Base-by-base conservation (phyloP, 2,329 filamentous ascomycete genomes). In the Diatrype stigma region DNA sequence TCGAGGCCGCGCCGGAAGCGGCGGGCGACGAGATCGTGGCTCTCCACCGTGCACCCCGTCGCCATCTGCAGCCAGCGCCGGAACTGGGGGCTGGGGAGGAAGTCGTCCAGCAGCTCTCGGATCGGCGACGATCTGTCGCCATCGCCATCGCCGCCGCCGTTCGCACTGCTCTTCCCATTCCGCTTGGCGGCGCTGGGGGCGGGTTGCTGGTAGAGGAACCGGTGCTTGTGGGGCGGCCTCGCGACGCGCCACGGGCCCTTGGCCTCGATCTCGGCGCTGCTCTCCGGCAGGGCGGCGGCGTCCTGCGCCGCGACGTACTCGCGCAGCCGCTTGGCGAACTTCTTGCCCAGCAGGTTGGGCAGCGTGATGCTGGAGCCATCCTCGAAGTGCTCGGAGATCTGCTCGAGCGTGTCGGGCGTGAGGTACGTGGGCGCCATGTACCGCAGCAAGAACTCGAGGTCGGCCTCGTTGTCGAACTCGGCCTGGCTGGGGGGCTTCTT, bases 361-460 rank as follows among this genome's bases (percentile, higher is more conserved):
- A 99, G 78, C 17, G 88, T 90, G 48, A 97, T 86, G 55, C 88
- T 93, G 2, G 87, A 96, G 60, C 90, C 83, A 54, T 93, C 86
- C 46, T 83, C 79, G 65, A 99, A 97, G 46, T 87, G 83, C 34
- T 89, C 85, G 2, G 84, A 80, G 50, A 96, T 81, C 63, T 91
- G 85, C 55, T 94, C 89, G 14, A 96, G 80, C 2, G 90, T 94
- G 66, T 96, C 92, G 0, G 94, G 94, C 0, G 90, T 95, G 14
- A 99, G 80, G 67, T 96, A 99, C 12, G 86, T 89, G 0, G 94
- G 92, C 14, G 90, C 81, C 65, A 99, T 86, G 73, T 91, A 99
- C 66, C 91, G 86, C 58, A 97, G 82, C 50, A 99, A 72, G 68
- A 96, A 97, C 56, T 93, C 88, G 30, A 96, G 79, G 60, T 97